Evolutionary conservation across 768 basidiomycete species (phyloP), one percentile per base, ranked within the genome.

Genomic region (Tricholoma sp.): DNA sequence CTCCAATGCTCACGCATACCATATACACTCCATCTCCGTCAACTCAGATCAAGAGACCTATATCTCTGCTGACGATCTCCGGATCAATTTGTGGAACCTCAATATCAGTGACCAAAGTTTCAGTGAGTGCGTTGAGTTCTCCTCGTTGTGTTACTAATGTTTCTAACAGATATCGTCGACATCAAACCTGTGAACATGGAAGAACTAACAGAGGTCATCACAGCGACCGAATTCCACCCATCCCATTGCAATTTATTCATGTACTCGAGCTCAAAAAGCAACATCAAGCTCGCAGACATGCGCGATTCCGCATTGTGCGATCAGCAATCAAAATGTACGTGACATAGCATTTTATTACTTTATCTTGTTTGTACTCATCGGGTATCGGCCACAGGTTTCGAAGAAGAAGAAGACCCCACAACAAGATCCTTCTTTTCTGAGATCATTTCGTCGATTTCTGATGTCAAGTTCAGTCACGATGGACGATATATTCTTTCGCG

Each of bases 121-220:
- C 73, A 99, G 97, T 98, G 62, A 72, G 94, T 82, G 11, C 41
- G 48, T 48, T 20, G 42, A 31, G n/a, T 12, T 45, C 32, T 20
- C 57, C 37, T 51, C 44, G 53, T 41, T 32, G 50, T 24, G 47
- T 39, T 29, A 54, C 45, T 54, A 41, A 56, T 56, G 5, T 28
- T 29, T 47, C 50, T 51, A 49, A 60, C 53, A 99, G 97, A 99
- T 74, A 98, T 99, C 67, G 95, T 99, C 60, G 97, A 99, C 72
- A 98, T 99, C 83, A 99, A 99, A 70, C 97, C 97, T 2, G 86
- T 93, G 66, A 99, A 99, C 73, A 99, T 99, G 97, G 97, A 99
- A 70, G 97, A 99, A 72, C 80, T 99, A 54, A 98, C 97, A 13
- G 97, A 99, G 71, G 97, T 99, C 69, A 98, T 99, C 72, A 99